A percentile compares a stretch with the other conserved stretches of the same genome.
Conservation (phyloP, 2,329 filamentous ascomycete species). For the Tympanopsis confertula region DNA sequence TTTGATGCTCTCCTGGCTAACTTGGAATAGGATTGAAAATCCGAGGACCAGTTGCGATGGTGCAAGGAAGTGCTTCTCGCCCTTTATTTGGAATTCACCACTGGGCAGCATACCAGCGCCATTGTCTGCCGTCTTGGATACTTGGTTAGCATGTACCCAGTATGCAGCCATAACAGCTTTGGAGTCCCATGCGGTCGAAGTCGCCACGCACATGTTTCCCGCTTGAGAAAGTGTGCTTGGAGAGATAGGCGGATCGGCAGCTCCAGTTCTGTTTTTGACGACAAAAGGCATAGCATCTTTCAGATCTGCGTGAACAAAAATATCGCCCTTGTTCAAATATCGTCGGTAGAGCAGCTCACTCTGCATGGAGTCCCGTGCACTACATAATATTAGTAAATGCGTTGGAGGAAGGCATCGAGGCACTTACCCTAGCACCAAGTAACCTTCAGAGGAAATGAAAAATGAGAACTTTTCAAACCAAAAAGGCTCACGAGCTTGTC, state of each 20-base stretch:
- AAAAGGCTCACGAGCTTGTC: slow-evolving; percentile 69
- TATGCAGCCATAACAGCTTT: slow-evolving; percentile 93
- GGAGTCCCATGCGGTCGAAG: slow-evolving; percentile 86
- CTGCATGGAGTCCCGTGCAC: slow-evolving; percentile 77
- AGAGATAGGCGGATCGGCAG: slow-evolving; percentile 74
- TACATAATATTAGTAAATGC: not conserved
- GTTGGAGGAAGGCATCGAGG: not conserved
- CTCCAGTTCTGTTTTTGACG: slow-evolving; percentile 75
- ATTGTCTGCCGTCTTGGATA: slow-evolving; percentile 70
- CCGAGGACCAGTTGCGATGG: slow-evolving; percentile 80
- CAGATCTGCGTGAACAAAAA: slow-evolving; percentile 85
- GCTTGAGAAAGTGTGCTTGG: slow-evolving; percentile 87
- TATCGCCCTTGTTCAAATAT: slow-evolving; percentile 76
- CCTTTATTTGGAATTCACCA: slow-evolving; percentile 70
- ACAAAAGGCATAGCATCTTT: slow-evolving; percentile 75
- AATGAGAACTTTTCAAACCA: slow-evolving; percentile 98
- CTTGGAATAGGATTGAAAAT: slow-evolving; percentile 75
- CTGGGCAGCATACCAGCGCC: slow-evolving; percentile 72
- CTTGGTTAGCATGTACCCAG: slow-evolving; percentile 87
- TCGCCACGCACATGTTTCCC: slow-evolving; percentile 71
- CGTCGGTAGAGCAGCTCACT: slow-evolving; percentile 83
- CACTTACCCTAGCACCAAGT: slow-evolving; percentile 59
- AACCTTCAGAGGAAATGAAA: slow-evolving; percentile 92
- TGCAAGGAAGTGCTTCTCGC: slow-evolving; percentile 83
- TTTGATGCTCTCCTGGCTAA: slow-evolving; percentile 76